Evolutionary conservation across 75 land plant species (phyloP), one percentile per base, ranked within the genome.

Genomic region (Isoetes taiwanensis): DNA sequence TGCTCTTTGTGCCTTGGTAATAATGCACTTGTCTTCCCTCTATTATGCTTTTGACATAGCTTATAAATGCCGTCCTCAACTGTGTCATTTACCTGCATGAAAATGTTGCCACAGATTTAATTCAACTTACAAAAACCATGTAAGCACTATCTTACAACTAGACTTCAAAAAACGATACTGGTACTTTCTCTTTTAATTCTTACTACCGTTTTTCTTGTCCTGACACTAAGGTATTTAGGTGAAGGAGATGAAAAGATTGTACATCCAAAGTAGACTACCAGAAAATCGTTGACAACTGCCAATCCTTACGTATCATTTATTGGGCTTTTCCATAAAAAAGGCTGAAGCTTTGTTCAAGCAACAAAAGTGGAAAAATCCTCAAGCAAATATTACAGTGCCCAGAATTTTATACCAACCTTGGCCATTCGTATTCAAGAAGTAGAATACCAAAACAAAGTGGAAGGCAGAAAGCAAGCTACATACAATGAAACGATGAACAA

Each of bases 31-130:
- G n/a, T n/a, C n/a, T n/a, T n/a, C n/a, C n/a, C n/a, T n/a, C n/a
- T n/a, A n/a, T n/a, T n/a, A n/a, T n/a, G n/a, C n/a, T n/a, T n/a
- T n/a, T n/a, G n/a, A n/a, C n/a, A n/a, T n/a, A 93, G 61, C 27
- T 71, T 79, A 39, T 83, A 77, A 29, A 93, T 81, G 76, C 95
- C 84, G 62, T 93, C 98, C 58, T 93, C 98, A 19, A 93, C 94
- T 0, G 96, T 88, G 38, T 76, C 76, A 32, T 66, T 81, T 17
- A 93, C 80, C 98, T 91, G 83, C 59, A n/a, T 28, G 58, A 9
- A 2, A 23, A 52, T 31, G 39, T 12, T 21, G 31, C 25, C 56
- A 54, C 2, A 54, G 56, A 12, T 54, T 21, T 26, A n/a, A 14
- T 54, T 28, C 3, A 26, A 11, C 4, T 3, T 14, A 20, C 17